Evolutionary conservation across 768 basidiomycete species (phyloP), one percentile per base, ranked within the genome.

Genomic region (Pholiota molesta): DNA sequence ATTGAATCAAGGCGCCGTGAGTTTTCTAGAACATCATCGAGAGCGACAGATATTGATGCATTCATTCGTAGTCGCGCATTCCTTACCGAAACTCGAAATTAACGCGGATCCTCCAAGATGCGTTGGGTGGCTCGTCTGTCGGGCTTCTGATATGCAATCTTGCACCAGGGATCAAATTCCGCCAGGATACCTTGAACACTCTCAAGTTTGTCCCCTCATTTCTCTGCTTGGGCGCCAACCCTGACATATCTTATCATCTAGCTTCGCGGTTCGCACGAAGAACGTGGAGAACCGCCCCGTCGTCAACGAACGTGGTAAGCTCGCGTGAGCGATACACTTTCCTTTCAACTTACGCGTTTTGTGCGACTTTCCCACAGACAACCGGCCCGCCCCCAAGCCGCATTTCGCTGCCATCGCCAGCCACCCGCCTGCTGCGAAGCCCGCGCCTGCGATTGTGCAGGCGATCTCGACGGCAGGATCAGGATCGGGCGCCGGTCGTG

Each of bases 1-100:
- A 10, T 77, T 95, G 28, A 95, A 92, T 66, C 82, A 81, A 69
- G 86, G 88, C 56, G 87, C 87, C 51, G 90, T 83, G 79, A 62
- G 75, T 83, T 57, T 37, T 29, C 81, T 52, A 26, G 29, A 49
- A 35, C 33, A 52, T 45, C 40, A 39, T 52, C 39, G 45, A 62
- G 45, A 31, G n/a, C 49, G n/a, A 31, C 29, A 31, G 29, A 29
- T 6, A 61, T 63, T 60, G 52, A 35, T 65, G 58, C 39, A 44
- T 42, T 55, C 35, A 17, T 26, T 59, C 35, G 26, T 62, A 92
- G 89, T 77, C 86, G 29, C 87, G 92, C 23, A 90, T 96, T 62
- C 95, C 95, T 0, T 96, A 95, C 70, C 87, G 95, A 47, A 92
- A 96, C 71, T 92, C 92, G 0, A 95, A 95, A 71, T 80, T 96